These are phyloP conservation scores for Boletus huronensis DNA, from an alignment of 768 basidiomycete species.

Conservation along the genomic window DNA sequence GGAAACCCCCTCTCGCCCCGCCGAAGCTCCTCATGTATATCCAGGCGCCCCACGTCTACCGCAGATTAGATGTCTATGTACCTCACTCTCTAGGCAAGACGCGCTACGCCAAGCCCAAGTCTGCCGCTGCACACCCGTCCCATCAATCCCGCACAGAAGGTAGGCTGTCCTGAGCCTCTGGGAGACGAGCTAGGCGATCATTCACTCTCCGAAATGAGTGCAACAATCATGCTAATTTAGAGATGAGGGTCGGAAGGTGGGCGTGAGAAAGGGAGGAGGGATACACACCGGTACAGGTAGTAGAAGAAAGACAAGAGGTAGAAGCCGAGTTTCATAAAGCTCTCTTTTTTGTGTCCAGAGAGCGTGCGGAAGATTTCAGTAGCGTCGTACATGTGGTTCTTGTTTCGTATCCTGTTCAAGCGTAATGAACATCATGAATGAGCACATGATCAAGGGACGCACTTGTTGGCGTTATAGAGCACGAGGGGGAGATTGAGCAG, in stretches of 20 bases:
- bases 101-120: conserved; percentile 1
- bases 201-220: conserved; percentile 78
- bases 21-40: conserved; percentile 12
- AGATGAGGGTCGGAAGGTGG: not conserved
- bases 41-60: conserved; percentile 7
- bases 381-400: conserved; percentile 98
- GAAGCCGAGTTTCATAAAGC: conserved; percentile 92
- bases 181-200: conserved; percentile 22
- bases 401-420: conserved; percentile 71
- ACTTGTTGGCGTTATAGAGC: conserved; percentile 93
- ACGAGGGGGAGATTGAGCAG: conserved; percentile 86
- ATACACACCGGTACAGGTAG: conserved; percentile 79
- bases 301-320: conserved; percentile 91
- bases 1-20: conserved; percentile 2
- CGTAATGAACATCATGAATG: not conserved
- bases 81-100: conserved; percentile 6
- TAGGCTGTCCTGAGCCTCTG: not conserved
- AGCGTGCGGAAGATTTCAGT: conserved; percentile 98
- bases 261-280: not conserved
- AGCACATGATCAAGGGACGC: conserved; percentile 30
- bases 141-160: not conserved
- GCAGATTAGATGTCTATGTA: conserved; percentile 20
- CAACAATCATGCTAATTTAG: conserved; percentile 73
- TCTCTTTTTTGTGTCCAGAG: conserved; percentile 92
- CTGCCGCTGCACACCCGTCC: not conserved